Conservation (phyloP, 2,329 filamentous ascomycete species). For the Graphiopsis chlorocephala region DNA sequence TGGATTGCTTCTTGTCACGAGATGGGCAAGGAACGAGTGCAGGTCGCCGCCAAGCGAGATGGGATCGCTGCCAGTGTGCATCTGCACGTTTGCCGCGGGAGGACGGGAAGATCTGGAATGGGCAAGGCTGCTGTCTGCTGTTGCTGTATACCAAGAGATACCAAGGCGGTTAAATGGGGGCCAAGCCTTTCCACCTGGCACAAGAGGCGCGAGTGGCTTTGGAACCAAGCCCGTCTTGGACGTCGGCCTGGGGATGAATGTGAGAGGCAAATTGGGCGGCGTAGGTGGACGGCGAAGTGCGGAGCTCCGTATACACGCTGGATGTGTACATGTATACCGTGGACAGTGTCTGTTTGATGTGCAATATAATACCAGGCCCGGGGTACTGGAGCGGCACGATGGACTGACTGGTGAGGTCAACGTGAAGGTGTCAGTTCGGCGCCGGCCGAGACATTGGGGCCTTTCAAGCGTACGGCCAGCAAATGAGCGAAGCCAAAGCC, state of each 20-base stretch:
- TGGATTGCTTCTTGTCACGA: constrained; percentile 15
- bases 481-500: neutral
- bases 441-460: neutral
- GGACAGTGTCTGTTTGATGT: neutral
- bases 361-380: neutral
- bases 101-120: constrained; percentile 7
- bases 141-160: neutral
- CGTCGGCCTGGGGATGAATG: constrained; percentile 11
- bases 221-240: constrained; percentile 4
- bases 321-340: neutral
- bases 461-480: neutral
- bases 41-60: constrained; percentile 4
- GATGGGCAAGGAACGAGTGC: neutral
- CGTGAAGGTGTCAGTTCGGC: neutral
- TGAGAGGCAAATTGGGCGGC: neutral
- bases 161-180: constrained; percentile 13
- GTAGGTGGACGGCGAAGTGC: neutral
- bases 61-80: neutral
- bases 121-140: neutral
- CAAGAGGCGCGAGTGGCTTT: neutral
- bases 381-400: neutral
- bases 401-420: neutral
- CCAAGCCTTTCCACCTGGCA: neutral
- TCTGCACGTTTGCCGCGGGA: constrained; percentile 8
- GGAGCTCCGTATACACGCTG: neutral